Evolutionary conservation across 345 rosid species (phyloP).

Genomic region (Camelina sativa): DNA sequence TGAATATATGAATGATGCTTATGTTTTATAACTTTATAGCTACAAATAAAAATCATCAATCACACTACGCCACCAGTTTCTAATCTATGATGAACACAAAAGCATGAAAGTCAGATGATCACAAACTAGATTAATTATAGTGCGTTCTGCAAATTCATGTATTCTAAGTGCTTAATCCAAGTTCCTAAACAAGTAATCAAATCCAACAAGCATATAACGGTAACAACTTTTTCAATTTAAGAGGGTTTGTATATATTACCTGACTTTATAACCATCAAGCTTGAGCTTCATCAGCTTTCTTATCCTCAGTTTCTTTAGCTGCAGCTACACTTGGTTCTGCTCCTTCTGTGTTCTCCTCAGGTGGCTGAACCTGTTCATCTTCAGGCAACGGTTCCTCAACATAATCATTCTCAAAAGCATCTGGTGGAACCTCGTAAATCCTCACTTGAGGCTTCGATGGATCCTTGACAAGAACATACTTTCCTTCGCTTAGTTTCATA

Average conservation of each 20-base stretch:
- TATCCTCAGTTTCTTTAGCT: constrained; percentile 57
- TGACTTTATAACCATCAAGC: constrained; percentile 52
- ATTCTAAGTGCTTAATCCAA: background rate
- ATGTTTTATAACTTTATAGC: background rate
- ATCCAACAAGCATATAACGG: background rate
- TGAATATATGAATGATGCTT: background rate
- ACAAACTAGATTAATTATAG: background rate
- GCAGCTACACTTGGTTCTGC: constrained; percentile 53
- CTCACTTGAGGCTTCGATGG: constrained; percentile 96
- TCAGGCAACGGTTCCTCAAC: constrained; percentile 89
- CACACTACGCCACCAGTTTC: background rate
- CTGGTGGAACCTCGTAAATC: constrained; percentile 96
- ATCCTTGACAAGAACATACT: constrained; percentile 90
- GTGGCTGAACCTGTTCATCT: constrained; percentile 63
- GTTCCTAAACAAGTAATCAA: background rate
- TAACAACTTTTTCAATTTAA: background rate
- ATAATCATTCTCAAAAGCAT: constrained; percentile 98
- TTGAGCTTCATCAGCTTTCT: constrained; percentile 48
- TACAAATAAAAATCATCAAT: background rate
- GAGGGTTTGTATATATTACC: constrained; percentile 12
- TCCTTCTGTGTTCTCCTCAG: constrained; percentile 62
- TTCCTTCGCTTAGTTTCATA: constrained; percentile 63
- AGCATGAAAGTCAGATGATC: background rate
- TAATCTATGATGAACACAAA: constrained; percentile 1
- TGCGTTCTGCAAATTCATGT: background rate